phyloP scores from a whole-genome alignment of 129 eudicot species.

The Flaveria bidentis region DNA sequence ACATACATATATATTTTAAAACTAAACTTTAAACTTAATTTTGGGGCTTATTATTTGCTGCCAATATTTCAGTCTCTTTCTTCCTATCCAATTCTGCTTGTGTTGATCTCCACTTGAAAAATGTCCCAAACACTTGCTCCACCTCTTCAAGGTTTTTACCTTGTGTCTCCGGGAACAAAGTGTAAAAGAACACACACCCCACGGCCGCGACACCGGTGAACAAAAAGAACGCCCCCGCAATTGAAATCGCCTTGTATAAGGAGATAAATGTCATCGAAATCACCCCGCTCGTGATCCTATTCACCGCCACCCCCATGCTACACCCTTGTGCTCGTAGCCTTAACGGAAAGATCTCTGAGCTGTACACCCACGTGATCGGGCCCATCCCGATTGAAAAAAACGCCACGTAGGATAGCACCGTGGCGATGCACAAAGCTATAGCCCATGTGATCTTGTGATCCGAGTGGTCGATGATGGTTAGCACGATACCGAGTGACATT shows the following conservation, averaged over 20 bases:
- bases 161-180: conserved; percentile 61
- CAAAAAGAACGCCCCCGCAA: conserved; percentile 66
- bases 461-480: conserved; percentile 35
- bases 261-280: conserved; percentile 57
- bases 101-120: conserved; percentile 58
- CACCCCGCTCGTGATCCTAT: conserved; percentile 55
- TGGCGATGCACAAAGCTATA: conserved; percentile 33
- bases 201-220: conserved; percentile 35
- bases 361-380: conserved; percentile 68
- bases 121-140: conserved; percentile 57
- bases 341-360: conserved; percentile 62
- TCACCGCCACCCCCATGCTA: conserved; percentile 48
- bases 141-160: conserved; percentile 65
- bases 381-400: conserved; percentile 68
- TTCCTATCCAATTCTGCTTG: conserved; percentile 33
- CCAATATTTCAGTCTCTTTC: conserved; percentile 29
- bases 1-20: conserved; percentile 9
- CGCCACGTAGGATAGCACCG: conserved; percentile 43
- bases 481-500: conserved; percentile 32
- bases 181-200: conserved; percentile 49
- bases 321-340: conserved; percentile 63
- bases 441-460: conserved; percentile 50
- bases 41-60: neutral
- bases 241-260: conserved; percentile 35
- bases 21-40: neutral